Base-by-base conservation (phyloP, 2,329 filamentous ascomycete species). In the Penicillium hordei region DNA sequence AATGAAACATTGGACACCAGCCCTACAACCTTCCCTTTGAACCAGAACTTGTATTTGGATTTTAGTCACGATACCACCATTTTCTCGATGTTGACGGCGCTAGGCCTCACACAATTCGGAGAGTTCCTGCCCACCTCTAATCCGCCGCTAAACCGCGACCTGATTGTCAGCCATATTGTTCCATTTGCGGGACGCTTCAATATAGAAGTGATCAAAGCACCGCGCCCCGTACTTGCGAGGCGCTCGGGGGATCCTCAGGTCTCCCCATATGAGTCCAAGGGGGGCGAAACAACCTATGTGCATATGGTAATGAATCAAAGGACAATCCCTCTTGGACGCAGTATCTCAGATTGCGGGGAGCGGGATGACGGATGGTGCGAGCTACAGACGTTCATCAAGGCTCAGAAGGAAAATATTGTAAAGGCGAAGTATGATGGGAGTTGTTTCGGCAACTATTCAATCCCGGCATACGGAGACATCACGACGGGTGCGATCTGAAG, bases 61-160 rank as follows among this genome's bases (percentile, higher is more conserved):
- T 92, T 92, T 71, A 87, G 84, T 17, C 89, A 93, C 72, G 89
- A 93, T 73, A 88, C 87, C 33, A 90, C 89, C 69, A 89, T 90
- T 59, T 79, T 87, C 65, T 82, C 83, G 27, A 83, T 91, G 62
- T 76, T 92, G 4, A 86, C 88, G 0, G 89, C 89, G 0, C 89
- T 93, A 59, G 89, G 89, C 1, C 78, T 92, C 46, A 84, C 57
- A 17, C 89, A 92, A 68, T 91, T 93, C 68, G 77, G 80, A 1
- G 78, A 82, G 21, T 75, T 82, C 15, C 78, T 91, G 4, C 84
- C 86, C 0, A 76, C 82, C n/a, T 38, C 48, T 2, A 15, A n/a
- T 17, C n/a, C 15, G 15, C 82, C 83, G 0, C 81, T 82, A 12
- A 73, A 79, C 5, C 85, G 87, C 68, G 81, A 86, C 52, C 83